These are phyloP conservation scores for Cornus controversa DNA, from an alignment of 148 eudicot species.

Conservation along the genomic window DNA sequence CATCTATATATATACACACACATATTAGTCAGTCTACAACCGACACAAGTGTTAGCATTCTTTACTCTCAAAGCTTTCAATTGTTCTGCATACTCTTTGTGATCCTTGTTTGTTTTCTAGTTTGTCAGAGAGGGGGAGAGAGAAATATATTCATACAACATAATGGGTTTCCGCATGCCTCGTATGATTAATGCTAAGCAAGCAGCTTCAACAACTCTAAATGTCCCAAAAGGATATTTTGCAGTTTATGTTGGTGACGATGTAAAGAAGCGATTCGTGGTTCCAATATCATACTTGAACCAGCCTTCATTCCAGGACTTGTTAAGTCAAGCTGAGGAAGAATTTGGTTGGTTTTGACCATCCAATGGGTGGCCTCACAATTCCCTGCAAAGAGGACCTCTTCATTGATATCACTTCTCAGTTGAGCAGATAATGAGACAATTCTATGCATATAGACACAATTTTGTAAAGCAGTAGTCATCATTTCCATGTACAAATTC, in stretches of 20 bases:
- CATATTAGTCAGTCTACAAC: not conserved
- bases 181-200: constrained; percentile 15
- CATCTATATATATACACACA: not conserved
- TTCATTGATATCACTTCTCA: constrained; percentile 18
- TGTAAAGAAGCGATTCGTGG: constrained; percentile 23
- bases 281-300: constrained; percentile 26
- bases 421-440: not conserved
- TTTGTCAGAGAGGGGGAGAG: too few species aligned
- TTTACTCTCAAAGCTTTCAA: not conserved
- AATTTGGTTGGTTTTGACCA: constrained; percentile 26
- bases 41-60: not conserved
- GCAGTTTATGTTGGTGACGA: constrained; percentile 35
- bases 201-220: constrained; percentile 9
- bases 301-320: constrained; percentile 21
- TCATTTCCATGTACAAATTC: too few species aligned
- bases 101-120: not conserved
- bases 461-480: constrained; percentile 23
- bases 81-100: not conserved
- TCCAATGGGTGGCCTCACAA: constrained; percentile 29
- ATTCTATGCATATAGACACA: not conserved
- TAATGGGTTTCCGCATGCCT: not conserved
- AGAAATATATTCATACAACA: not conserved
- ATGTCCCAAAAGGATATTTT: constrained; percentile 34
- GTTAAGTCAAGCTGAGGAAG: constrained; percentile 23
- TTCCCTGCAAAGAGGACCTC: constrained; percentile 24